phyloP scores from a whole-genome alignment of 1,139 yeast genomes.

The Casaregolazyma lundiana region DNA sequence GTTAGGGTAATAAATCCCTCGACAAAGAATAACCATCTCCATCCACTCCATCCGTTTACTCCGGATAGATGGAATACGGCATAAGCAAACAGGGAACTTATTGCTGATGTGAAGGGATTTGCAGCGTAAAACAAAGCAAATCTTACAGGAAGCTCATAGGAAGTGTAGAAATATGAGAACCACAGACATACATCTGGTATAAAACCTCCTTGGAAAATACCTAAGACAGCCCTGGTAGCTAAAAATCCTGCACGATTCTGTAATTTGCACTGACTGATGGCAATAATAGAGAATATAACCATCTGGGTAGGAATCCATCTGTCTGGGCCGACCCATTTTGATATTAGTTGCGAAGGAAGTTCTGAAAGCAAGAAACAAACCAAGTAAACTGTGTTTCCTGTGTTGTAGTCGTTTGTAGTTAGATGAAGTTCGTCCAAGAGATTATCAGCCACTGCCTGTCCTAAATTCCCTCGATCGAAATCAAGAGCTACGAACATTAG shows the following conservation, averaged over 20 bases:
- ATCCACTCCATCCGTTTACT: slow-evolving; percentile 41
- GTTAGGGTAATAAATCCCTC: slow-evolving; percentile 57
- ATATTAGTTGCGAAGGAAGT: slow-evolving; percentile 50
- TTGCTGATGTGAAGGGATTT: slow-evolving; percentile 27
- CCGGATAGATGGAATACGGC: slow-evolving; percentile 44
- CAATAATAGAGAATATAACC: slow-evolving; percentile 47
- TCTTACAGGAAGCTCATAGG: slow-evolving; percentile 45
- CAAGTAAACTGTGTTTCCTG: slow-evolving; percentile 44
- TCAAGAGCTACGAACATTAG: slow-evolving; percentile 48
- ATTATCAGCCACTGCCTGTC: slow-evolving; percentile 48
- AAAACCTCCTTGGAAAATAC: slow-evolving; percentile 51
- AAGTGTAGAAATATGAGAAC: slow-evolving; percentile 51
- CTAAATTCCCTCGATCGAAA: slow-evolving; percentile 47
- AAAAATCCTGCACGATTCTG: slow-evolving; percentile 37
- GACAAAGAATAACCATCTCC: slow-evolving; percentile 63
- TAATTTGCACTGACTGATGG: slow-evolving; percentile 44
- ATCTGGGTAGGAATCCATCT: slow-evolving; percentile 52
- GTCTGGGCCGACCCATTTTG: slow-evolving; percentile 52
- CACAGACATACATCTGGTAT: slow-evolving; percentile 50
- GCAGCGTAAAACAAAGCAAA: slow-evolving; percentile 46
- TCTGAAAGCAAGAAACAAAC: slow-evolving; percentile 46
- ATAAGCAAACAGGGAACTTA: slow-evolving; percentile 41
- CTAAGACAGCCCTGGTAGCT: slow-evolving; percentile 44
- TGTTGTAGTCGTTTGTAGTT: slow-evolving; percentile 47
- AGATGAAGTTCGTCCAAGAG: slow-evolving; percentile 42